Evolutionary conservation across 2,329 filamentous ascomycete genomes (phyloP).

Genomic region (Eutypa lata): DNA sequence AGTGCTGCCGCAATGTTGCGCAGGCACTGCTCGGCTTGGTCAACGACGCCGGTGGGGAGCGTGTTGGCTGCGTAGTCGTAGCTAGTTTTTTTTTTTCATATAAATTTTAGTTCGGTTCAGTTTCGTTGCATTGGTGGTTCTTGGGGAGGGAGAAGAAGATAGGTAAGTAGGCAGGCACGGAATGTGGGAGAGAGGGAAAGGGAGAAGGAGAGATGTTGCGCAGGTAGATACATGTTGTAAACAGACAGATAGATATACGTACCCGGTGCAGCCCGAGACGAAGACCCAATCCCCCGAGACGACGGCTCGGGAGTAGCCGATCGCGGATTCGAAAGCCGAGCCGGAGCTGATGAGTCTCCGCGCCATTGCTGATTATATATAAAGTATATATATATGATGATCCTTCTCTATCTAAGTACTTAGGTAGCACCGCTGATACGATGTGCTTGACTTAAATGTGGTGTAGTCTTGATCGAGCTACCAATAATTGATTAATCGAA

Average conservation of each 20-base stretch:
- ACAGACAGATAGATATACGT: not conserved
- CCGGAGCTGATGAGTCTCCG: conserved; percentile 44
- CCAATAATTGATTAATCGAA: too few species aligned
- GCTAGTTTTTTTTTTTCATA: too few species aligned
- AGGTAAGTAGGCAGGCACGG: not conserved
- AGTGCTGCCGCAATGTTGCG: conserved; percentile 45
- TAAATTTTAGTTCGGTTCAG: too few species aligned
- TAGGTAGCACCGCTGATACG: too few species aligned
- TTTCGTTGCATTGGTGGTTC: too few species aligned
- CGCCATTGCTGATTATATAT: conserved; percentile 19
- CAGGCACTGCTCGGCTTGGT: conserved; percentile 49
- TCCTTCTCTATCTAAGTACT: too few species aligned
- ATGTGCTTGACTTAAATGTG: too few species aligned
- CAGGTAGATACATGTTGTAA: not conserved
- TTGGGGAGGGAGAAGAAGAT: not conserved
- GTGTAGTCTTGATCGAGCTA: too few species aligned
- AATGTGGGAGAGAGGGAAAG: too few species aligned
- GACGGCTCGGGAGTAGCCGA: conserved; percentile 54
- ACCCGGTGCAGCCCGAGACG: conserved; percentile 55
- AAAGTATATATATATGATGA: too few species aligned
- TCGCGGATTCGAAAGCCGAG: conserved; percentile 49
- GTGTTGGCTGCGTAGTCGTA: conserved; percentile 48
- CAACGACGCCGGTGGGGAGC: conserved; percentile 42
- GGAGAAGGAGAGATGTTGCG: too few species aligned
- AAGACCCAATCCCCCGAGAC: conserved; percentile 49